Conservation (phyloP, 257 asterid species). For the Handroanthus guayacan region DNA sequence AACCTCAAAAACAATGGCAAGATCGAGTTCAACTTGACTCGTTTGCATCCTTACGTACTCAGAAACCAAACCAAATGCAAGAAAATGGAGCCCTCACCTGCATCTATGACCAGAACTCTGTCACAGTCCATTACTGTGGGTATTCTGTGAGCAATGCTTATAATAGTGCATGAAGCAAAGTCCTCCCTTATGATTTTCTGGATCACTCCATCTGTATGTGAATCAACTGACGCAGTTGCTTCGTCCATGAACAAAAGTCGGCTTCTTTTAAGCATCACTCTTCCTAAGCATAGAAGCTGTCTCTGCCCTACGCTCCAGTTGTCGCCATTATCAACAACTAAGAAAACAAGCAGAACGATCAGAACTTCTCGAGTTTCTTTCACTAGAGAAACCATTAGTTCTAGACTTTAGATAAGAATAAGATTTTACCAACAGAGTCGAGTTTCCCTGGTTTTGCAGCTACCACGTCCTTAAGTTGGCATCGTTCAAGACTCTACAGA, state of each 20-base stretch:
- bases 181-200: constrained; percentile 95
- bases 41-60: no score
- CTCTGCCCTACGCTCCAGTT: constrained; percentile 99
- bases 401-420: not conserved
- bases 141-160: constrained; percentile 97
- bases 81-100: constrained; percentile 52
- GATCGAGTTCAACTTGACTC: no score
- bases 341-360: not conserved
- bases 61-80: not conserved
- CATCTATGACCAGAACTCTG: constrained; percentile 86
- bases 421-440: constrained; percentile 72
- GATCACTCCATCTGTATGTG: constrained; percentile 88
- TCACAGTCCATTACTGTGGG: constrained; percentile 99
- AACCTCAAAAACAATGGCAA: no score
- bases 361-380: not conserved
- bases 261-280: constrained; percentile 94
- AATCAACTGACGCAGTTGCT: constrained; percentile 98
- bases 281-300: constrained; percentile 92
- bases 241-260: constrained; percentile 90
- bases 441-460: constrained; percentile 83
- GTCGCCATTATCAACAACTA: constrained; percentile 88
- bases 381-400: not conserved
- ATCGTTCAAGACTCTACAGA: constrained; percentile 83
- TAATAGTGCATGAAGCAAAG: constrained; percentile 79
- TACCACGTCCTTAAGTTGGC: constrained; percentile 98